These are phyloP conservation scores for Cordyceps fumosorosea DNA, from an alignment of 2,329 filamentous ascomycete species.

Conservation along the genomic window DNA sequence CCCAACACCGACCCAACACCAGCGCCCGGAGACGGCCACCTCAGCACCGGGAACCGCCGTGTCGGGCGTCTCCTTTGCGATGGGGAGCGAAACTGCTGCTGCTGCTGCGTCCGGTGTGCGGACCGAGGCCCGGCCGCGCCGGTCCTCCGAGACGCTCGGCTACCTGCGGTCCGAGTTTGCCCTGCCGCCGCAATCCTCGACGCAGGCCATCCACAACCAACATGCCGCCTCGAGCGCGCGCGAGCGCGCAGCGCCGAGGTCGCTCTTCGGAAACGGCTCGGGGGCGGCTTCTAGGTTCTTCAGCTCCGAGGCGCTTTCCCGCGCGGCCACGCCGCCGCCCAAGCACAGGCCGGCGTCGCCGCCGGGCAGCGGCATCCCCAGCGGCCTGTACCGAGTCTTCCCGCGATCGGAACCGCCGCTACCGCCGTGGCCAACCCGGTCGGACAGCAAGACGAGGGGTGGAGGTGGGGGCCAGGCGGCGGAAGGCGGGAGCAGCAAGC, in stretches of 20 bases:
- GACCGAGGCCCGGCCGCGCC: constrained; percentile 9
- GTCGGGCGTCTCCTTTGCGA: background rate
- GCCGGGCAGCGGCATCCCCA: background rate
- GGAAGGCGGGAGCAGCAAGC: background rate
- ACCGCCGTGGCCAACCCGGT: constrained; percentile 12
- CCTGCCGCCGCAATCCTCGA: background rate
- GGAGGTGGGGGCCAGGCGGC: background rate
- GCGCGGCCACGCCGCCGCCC: background rate
- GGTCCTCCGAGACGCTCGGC: constrained; percentile 18
- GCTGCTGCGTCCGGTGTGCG: background rate
- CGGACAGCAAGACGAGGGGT: background rate
- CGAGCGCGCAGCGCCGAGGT: background rate
- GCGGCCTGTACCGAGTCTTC: background rate
- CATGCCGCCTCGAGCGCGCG: constrained; percentile 10
- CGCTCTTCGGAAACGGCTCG: background rate
- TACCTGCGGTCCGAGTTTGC: background rate
- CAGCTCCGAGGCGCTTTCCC: constrained; percentile 12
- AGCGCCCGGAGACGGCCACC: background rate
- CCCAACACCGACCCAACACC: background rate
- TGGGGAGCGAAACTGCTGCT: background rate
- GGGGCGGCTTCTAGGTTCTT: background rate
- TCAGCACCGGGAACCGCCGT: background rate
- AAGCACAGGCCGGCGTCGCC: background rate
- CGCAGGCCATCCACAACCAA: constrained; percentile 15
- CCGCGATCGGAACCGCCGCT: constrained; percentile 6